Percentiles rank a stretch among this genome's conserved stretches.
These are phyloP conservation scores for Kwoniella europaea DNA, from an alignment of 768 basidiomycete genomes.

Conservation along the genomic window DNA sequence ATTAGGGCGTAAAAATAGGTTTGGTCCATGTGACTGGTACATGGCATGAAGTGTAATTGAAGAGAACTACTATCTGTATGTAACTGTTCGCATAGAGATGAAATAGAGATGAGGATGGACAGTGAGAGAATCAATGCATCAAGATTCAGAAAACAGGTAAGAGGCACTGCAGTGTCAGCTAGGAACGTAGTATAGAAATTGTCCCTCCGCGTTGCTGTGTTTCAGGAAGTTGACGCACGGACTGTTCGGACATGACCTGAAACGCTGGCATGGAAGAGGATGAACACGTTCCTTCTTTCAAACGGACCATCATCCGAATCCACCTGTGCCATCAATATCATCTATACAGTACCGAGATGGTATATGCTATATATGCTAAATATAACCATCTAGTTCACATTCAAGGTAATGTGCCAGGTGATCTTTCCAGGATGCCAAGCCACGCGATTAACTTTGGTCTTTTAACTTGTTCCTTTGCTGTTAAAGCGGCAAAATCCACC, in stretches of 20 bases:
- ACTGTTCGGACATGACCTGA: neutral
- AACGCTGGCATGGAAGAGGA: neutral
- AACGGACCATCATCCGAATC: neutral
- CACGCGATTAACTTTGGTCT: conserved; percentile 4
- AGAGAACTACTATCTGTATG: too few species aligned
- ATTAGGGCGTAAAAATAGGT: too few species aligned
- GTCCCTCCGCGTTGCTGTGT: conserved; percentile 6
- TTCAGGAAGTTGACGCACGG: conserved; percentile 1
- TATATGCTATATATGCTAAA: too few species aligned
- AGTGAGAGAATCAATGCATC: too few species aligned
- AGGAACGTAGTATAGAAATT: neutral
- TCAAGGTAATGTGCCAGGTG: neutral
- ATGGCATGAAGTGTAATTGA: too few species aligned
- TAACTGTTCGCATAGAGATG: too few species aligned
- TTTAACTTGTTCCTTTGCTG: neutral
- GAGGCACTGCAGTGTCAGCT: neutral
- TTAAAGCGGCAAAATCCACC: conserved; percentile 6
- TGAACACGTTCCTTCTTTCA: neutral
- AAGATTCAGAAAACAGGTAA: neutral
- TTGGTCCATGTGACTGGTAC: too few species aligned
- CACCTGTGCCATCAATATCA: neutral
- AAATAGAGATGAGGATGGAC: too few species aligned
- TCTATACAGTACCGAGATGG: too few species aligned
- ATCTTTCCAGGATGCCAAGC: neutral
- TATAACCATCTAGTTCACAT: too few species aligned